Evolutionary conservation across 805 yeast species (phyloP), one percentile per base, ranked within the genome.

Genomic region (Diddensiella caesifluorescens): DNA sequence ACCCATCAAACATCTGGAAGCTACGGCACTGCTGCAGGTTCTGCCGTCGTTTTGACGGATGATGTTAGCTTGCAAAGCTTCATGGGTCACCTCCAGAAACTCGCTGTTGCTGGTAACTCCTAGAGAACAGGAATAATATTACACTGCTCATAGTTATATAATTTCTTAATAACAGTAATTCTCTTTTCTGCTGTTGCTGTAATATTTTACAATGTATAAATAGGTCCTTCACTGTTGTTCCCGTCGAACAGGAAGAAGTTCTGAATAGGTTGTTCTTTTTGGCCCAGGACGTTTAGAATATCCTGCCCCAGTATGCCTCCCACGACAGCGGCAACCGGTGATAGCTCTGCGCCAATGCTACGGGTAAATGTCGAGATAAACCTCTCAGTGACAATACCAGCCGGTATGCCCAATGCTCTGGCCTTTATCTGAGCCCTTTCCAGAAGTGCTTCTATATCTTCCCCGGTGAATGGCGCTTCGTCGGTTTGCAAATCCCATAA

Each of bases 301-400:
- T 89, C 96, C 62, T 92, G 98, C 2, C 95, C 83, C 19, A 90
- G 62, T 1, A 86, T 73, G 1, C 97, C 98, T 4, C 97, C 98
- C 4, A 90, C 52, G 1, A 92, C 75, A 0, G 97, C 94, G 3
- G 92, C 78, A 0, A 80, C 80, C 1, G 97, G 95, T 7, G 87
- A 73, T 50, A 83, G 75, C 55, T 88, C 94, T 2, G 86, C 57
- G 21, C 65, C 62, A 13, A 56, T 22, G 19, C 51, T 41, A 7
- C 62, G 48, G 55, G 67, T 5, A 70, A 63, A 61, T 18, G 50
- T 37, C 3, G 41, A 20, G 9, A 48, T 39, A 19, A 57, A 58
- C 21, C 69, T 70, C 7, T 71, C 65, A 13, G 69, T 64, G 2
- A 75, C 45, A 4, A 75, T 61, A 1, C 70, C 64, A 1, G 55